Percentiles rank a stretch among this genome's conserved stretches.
These are phyloP conservation scores for Tylopilus cervinicoccineus DNA, from an alignment of 768 basidiomycete genomes.

Conservation along the genomic window DNA sequence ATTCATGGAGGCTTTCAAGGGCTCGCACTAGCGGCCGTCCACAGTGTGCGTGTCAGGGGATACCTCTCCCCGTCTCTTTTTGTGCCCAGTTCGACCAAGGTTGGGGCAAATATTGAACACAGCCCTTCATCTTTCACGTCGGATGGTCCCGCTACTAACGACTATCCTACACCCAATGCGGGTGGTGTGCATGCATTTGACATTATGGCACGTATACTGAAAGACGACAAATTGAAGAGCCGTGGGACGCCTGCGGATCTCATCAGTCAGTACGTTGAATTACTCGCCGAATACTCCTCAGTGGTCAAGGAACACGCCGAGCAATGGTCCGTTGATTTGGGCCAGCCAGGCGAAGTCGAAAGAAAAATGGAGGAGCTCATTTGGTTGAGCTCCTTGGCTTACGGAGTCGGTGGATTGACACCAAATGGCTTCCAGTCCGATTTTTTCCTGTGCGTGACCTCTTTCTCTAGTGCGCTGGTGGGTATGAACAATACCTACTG, in stretches of 20 bases:
- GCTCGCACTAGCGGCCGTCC: constrained; percentile 23
- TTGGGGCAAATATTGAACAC: constrained; percentile 1
- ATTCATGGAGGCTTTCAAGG: constrained; percentile 11
- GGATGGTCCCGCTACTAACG: not conserved
- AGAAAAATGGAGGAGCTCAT: constrained; percentile 59
- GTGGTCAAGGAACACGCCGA: constrained; percentile 25
- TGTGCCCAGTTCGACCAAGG: not conserved
- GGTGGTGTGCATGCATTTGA: constrained; percentile 36
- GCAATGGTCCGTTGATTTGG: constrained; percentile 41
- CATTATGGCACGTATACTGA: constrained; percentile 49
- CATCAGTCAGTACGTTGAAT: constrained; percentile 16
- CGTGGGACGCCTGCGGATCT: constrained; percentile 10
- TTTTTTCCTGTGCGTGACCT: constrained; percentile 48
- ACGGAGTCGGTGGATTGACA: constrained; percentile 54
- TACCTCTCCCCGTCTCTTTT: constrained; percentile 19
- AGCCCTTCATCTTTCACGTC: constrained; percentile 10
- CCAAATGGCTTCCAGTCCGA: constrained; percentile 38
- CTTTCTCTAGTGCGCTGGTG: not conserved
- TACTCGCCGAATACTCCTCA: not conserved
- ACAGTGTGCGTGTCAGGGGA: constrained; percentile 38
- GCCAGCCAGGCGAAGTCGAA: constrained; percentile 37
- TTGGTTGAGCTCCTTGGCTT: constrained; percentile 54
- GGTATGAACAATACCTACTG: not conserved
- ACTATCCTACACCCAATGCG: not conserved
- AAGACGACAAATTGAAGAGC: constrained; percentile 39